Conservation (phyloP, 257 asterid species). For the Solanum etuberosum region DNA sequence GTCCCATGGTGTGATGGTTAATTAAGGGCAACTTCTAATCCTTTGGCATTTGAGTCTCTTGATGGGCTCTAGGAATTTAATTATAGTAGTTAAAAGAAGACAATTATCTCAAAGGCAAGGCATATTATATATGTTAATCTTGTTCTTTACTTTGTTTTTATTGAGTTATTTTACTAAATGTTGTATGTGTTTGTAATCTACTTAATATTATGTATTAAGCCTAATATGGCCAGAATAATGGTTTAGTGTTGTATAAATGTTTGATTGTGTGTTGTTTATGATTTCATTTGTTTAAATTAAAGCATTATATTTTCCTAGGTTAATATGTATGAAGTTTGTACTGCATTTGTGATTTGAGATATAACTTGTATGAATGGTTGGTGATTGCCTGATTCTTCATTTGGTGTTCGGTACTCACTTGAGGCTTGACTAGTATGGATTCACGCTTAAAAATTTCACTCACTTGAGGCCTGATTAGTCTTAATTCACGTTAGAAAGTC, state of each 20-base stretch:
- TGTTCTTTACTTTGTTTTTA: background rate
- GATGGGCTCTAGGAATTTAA: background rate
- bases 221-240: background rate
- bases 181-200: background rate
- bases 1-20: background rate
- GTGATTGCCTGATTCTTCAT: background rate
- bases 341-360: background rate
- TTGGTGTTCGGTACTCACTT: background rate
- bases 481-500: background rate
- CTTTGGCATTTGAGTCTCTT: conserved; percentile 56
- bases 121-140: background rate
- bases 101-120: background rate
- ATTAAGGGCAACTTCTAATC: conserved; percentile 69
- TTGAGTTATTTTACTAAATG: background rate
- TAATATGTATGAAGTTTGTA: background rate
- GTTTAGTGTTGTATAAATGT: background rate
- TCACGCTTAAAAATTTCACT: background rate
- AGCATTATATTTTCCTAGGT: no score
- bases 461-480: background rate
- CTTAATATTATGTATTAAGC: background rate
- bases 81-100: background rate
- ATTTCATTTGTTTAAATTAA: no score
- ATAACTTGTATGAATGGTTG: background rate
- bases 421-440: background rate
- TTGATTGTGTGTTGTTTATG: background rate